Evolutionary conservation across 1,139 yeast genomes (phyloP), one percentile per base, ranked within the genome.

Genomic region (Debaryomycetaceae sp.): DNA sequence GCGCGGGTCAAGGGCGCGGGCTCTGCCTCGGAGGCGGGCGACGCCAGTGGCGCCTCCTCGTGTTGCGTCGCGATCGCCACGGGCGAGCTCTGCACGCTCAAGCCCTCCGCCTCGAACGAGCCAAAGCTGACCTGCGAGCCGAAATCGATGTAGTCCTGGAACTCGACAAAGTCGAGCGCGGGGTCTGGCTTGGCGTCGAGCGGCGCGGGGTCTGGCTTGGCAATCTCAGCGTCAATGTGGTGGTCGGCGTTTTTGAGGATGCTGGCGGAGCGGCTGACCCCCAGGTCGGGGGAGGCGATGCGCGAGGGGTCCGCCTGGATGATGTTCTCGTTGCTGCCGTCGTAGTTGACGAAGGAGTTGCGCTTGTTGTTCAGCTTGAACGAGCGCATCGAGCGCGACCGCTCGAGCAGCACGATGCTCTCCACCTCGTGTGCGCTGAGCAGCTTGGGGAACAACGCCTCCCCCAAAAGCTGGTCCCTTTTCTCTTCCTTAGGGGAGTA

Each of bases 371-470:
- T 16, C 28, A 59, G 58, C 44, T 44, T 61, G 8, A 68, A 54
- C 1, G 81, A 75, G 40, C 58, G 63, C 55, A 75, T 59, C 2
- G 88, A 79, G 40, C 85, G 61, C 12, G 82, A 73, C 40, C 89
- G 66, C 50, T 83, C 94, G 28, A 83, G 49, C 4, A 85, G 74
- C 1, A 80, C 80, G 38, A 83, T 83, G 30, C 83, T 77, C 43
- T 80, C 85, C 11, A 83, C 84, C 49, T 83, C 94, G 34, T 71
- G 76, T 0, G 73, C 64, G 39, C 70, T 78, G 27, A 83, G 60
- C 3, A 76, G 71, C 46, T 78, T 82, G 1, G 93, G 94, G 50
- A 83, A 83, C 25, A 82, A 56, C 0, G 78, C 74, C 36, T 81
- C 89, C 9, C 91, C 89, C 16, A 60, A 43, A 27, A 67, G 42